Conservation (phyloP, 1,139 yeast genomes). For the Sugiyamaella japonica region DNA sequence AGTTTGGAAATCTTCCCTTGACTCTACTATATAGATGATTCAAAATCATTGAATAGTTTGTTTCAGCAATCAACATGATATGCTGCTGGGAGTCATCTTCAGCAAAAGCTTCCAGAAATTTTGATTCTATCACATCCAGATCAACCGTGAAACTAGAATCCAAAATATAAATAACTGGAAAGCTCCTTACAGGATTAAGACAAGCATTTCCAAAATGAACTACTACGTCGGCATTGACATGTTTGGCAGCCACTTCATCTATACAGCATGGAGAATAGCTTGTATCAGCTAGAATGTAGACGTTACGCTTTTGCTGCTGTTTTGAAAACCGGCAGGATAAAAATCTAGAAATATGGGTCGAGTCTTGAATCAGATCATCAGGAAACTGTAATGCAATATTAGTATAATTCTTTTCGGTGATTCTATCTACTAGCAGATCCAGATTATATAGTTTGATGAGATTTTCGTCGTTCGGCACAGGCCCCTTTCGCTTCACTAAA, state of each 20-base stretch:
- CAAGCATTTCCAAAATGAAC: conserved; percentile 97
- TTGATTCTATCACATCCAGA: conserved; percentile 26
- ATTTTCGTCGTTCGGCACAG: conserved; percentile 42
- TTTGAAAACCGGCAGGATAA: conserved; percentile 41
- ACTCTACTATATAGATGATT: conserved; percentile 24
- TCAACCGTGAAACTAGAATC: conserved; percentile 47
- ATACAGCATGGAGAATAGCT: conserved; percentile 95
- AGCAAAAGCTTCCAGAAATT: conserved; percentile 24
- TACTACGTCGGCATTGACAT: conserved; percentile 79
- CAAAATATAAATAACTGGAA: conserved; percentile 75
- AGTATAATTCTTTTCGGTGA: conserved; percentile 38
- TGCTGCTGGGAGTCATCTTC: conserved; percentile 7
- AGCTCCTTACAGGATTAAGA: conserved; percentile 63
- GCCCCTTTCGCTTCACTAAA: conserved; percentile 40
- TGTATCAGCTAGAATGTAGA: conserved; percentile 74
- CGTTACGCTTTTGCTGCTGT: conserved; percentile 24
- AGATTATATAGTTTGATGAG: conserved; percentile 42
- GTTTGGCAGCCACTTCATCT: conserved; percentile 96
- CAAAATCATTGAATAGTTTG: conserved; percentile 33
- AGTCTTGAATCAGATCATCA: conserved; percentile 72
- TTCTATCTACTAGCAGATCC: conserved; percentile 26
- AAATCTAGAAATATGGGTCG: conserved; percentile 63
- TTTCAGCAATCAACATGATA: conserved; percentile 37
- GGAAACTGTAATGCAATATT: conserved; percentile 88
- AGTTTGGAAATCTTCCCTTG: conserved; percentile 21